Conservation (phyloP, 2,329 filamentous ascomycete genomes). For the Phaeophleospora eucalypticola region DNA sequence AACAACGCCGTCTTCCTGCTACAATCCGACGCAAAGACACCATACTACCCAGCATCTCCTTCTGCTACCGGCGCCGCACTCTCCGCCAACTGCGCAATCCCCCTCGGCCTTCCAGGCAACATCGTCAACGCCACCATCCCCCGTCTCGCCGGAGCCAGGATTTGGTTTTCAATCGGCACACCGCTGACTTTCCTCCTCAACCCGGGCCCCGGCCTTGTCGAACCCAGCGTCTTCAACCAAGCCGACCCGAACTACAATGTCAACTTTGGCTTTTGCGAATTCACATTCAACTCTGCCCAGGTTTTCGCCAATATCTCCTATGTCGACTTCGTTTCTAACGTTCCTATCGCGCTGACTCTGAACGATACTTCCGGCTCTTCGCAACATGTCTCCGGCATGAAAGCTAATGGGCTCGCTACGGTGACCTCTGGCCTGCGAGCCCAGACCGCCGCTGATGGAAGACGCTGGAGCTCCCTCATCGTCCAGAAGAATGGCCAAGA, state of each 20-base stretch:
- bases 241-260: slow-evolving; percentile 44
- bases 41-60: slow-evolving; percentile 34
- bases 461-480: slow-evolving; percentile 60
- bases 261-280: slow-evolving; percentile 45
- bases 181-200: slow-evolving; percentile 34
- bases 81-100: slow-evolving; percentile 40
- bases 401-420: slow-evolving; percentile 52
- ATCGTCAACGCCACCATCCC: slow-evolving; percentile 33
- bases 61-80: slow-evolving; percentile 34
- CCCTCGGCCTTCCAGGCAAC: slow-evolving; percentile 37
- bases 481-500: slow-evolving; percentile 37
- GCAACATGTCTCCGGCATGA: slow-evolving; percentile 56
- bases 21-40: slow-evolving; percentile 32
- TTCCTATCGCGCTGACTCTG: slow-evolving; percentile 40
- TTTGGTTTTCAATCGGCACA: slow-evolving; percentile 35
- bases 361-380: slow-evolving; percentile 35
- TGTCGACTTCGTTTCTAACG: slow-evolving; percentile 38
- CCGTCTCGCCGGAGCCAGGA: slow-evolving; percentile 35
- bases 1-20: slow-evolving; percentile 33
- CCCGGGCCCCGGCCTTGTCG: slow-evolving; percentile 35
- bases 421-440: slow-evolving; percentile 52
- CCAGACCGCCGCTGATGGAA: slow-evolving; percentile 54
- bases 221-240: slow-evolving; percentile 35
- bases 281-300: slow-evolving; percentile 46
- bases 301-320: slow-evolving; percentile 45